Percentiles rank a stretch among this genome's conserved stretches.
phyloP scores from a whole-genome alignment of 2,329 filamentous ascomycete genomes.

The Colletotrichum eleusines region DNA sequence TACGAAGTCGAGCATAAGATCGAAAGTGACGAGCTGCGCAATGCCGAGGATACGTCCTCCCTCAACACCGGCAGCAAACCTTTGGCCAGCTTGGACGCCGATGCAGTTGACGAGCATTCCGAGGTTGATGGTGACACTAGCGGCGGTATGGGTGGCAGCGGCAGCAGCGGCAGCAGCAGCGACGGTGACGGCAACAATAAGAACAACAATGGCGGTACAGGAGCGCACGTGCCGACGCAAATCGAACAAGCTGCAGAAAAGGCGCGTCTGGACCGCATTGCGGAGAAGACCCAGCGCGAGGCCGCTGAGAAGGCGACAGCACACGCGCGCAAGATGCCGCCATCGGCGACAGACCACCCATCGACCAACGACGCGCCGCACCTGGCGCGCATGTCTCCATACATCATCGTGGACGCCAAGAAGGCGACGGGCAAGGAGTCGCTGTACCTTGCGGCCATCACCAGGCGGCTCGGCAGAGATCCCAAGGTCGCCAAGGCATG shows the following conservation, averaged over 20 bases:
- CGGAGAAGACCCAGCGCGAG: slow-evolving; percentile 65
- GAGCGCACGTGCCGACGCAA: slow-evolving; percentile 53
- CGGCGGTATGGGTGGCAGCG: slow-evolving; percentile 32
- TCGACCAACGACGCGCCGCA: slow-evolving; percentile 69
- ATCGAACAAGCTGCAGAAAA: slow-evolving; percentile 70
- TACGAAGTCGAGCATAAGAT: slow-evolving; percentile 81
- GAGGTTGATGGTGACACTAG: slow-evolving; percentile 42
- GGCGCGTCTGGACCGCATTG: slow-evolving; percentile 71
- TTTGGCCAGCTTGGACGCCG: slow-evolving; percentile 26
- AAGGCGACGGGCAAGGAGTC: slow-evolving; percentile 83
- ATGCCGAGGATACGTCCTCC: slow-evolving; percentile 43
- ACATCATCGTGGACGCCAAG: slow-evolving; percentile 82
- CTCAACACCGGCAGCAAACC: slow-evolving; percentile 31
- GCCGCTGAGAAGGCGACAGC: slow-evolving; percentile 66
- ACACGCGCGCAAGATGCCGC: slow-evolving; percentile 64
- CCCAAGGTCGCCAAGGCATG: slow-evolving; percentile 74
- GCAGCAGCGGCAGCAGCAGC: slow-evolving; percentile 35
- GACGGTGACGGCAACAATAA: neutral
- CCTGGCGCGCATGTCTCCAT: slow-evolving; percentile 68
- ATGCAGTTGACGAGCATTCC: slow-evolving; percentile 47
- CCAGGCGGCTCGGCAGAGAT: slow-evolving; percentile 63
- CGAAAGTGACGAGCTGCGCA: slow-evolving; percentile 71
- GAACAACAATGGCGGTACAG: slow-evolving; percentile 36
- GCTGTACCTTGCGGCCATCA: slow-evolving; percentile 75
- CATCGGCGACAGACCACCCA: slow-evolving; percentile 65